A percentile compares a stretch with the other conserved stretches of the same genome.
Conservation (phyloP, 169 alveolate genomes). For the Plasmodium knowlesi region DNA sequence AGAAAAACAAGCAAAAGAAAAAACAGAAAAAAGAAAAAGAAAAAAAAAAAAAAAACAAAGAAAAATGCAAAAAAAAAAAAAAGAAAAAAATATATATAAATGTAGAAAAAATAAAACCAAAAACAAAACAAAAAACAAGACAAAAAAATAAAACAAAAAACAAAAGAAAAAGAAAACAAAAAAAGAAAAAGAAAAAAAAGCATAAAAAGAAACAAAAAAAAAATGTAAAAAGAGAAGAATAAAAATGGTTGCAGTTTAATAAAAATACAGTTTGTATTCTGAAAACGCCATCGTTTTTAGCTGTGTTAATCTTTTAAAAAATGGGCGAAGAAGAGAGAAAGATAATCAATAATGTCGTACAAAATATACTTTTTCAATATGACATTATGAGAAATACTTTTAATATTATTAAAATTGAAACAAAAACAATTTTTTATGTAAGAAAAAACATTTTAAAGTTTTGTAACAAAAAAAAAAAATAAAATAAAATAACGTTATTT, state of each 20-base stretch:
- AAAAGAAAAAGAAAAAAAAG: neutral
- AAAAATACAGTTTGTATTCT: slow-evolving; percentile 12
- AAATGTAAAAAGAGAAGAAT: neutral
- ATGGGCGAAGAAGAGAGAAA: neutral
- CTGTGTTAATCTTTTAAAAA: neutral
- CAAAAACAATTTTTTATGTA: slow-evolving; percentile 10
- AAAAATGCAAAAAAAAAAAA: too few species aligned
- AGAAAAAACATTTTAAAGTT: neutral
- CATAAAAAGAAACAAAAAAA: slow-evolving; percentile 10
- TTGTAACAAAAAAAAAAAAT: neutral
- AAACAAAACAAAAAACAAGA: slow-evolving; percentile 11
- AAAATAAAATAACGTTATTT: neutral
- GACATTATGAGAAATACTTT: neutral
- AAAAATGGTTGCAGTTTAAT: slow-evolving; percentile 1
- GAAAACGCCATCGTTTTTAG: neutral
- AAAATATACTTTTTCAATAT: neutral
- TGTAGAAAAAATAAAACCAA: slow-evolving; percentile 5
- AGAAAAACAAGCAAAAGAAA: neutral
- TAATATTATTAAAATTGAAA: slow-evolving; percentile 1
- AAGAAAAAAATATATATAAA: neutral
- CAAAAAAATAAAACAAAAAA: slow-evolving; percentile 1
- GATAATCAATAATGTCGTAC: neutral
- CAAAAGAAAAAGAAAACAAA: slow-evolving; percentile 10
- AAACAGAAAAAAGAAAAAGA: neutral
- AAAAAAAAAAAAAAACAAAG: slow-evolving; percentile 4